These are phyloP conservation scores for Anthoceros angustus DNA, from an alignment of 225 moss, liverwort and hornwort species.

Conservation along the genomic window DNA sequence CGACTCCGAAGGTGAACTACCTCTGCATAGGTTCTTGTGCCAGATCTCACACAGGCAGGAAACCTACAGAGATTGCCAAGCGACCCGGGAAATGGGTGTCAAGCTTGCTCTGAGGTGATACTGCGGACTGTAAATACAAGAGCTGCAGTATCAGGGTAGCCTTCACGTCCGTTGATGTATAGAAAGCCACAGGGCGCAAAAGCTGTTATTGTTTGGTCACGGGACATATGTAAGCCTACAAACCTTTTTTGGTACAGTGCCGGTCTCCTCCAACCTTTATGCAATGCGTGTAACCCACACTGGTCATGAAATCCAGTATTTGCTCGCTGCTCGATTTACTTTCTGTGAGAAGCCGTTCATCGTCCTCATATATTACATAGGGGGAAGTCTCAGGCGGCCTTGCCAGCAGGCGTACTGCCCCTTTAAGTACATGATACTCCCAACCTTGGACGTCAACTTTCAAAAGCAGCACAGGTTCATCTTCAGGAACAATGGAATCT, in stretches of 20 bases:
- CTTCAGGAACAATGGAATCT: conserved; percentile 8
- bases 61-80: no score
- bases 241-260: background rate
- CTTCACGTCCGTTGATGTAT: no score
- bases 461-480: conserved; percentile 6
- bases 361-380: conserved; percentile 11
- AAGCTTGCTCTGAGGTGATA: no score
- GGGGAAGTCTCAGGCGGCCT: conserved; percentile 9
- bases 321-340: conserved; percentile 7
- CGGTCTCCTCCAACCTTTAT: conserved; percentile 5
- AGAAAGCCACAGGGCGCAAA: no score
- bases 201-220: no score
- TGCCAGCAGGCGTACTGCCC: conserved; percentile 6
- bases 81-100: no score
- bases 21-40: no score
- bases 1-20: no score
- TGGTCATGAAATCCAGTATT: conserved; percentile 8
- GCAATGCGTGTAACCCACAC: conserved; percentile 9
- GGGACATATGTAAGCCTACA: no score
- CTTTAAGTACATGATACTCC: conserved; percentile 9
- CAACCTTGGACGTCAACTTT: conserved; percentile 13
- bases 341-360: conserved; percentile 8
- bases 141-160: no score
- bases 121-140: no score
- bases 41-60: no score